Evolutionary conservation across 805 yeast genomes (phyloP), one percentile per base, ranked within the genome.

Genomic region (Phaffomyces opuntiae): DNA sequence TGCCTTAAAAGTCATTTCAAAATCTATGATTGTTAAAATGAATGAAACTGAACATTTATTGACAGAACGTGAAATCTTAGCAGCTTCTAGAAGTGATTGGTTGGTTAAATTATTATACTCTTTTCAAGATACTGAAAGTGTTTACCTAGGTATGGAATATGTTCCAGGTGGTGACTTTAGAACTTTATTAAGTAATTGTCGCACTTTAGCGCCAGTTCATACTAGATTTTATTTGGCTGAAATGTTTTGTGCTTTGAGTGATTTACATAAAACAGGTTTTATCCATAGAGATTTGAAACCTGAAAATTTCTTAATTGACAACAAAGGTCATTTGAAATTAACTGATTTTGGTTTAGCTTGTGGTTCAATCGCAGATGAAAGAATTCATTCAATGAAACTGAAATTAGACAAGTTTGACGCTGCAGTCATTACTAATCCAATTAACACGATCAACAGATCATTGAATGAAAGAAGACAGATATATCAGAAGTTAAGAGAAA

Each of bases 81-180:
- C 98, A n/a, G 91, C 93, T 35, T 88, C 97, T 2, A 77, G 96
- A 63, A 81, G 91, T 42, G 96, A 89, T 49, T 93, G 99, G 99
- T 72, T 93, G 35, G 99, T 93, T 36, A 89, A 89, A 65, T 72
- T 93, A 42, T 73, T 88, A 48, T 93, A 93, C 63, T 96, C 98
- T 2, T 93, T 93, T 69, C 99, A 93, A 65, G 98, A 93, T 66
- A 66, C 82, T 0, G 90, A 86, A 50, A 86, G 85, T 59, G 86
- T 93, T 29, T 93, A 87, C 57, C 72, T 93, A 59, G 99, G 99
- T 2, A 93, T 93, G 99, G 99, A 93, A 64, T 93, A 87, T 65
- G 99, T 93, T n/a, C 97, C 99, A 9, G 99, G 99, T 48, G 99
- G 99, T 44, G 99, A 93, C 63, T 93, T 87, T 70, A 81, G 99